These are phyloP conservation scores for Podila epicladia DNA, from an alignment of 192 early-diverging fungal genomes.

Conservation along the genomic window DNA sequence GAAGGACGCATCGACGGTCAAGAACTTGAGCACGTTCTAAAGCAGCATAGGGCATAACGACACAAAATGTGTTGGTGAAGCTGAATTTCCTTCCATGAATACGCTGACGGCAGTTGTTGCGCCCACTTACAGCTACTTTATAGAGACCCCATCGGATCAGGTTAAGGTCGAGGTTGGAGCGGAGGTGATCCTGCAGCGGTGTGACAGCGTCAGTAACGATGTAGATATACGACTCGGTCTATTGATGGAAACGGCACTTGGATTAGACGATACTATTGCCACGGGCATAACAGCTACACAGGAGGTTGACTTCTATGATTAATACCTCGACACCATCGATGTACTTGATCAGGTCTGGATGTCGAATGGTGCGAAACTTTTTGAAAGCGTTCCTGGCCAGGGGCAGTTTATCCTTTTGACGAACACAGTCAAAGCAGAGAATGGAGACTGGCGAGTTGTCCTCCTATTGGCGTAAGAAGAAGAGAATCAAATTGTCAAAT, in stretches of 20 bases:
- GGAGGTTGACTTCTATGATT: background rate
- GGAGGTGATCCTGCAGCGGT: slow-evolving; percentile 70
- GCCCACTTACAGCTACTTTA: slow-evolving; percentile 79
- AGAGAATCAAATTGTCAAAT: background rate
- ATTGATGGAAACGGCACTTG: background rate
- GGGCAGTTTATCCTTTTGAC: slow-evolving; percentile 72
- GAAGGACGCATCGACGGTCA: slow-evolving; percentile 86
- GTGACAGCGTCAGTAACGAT: slow-evolving; percentile 90
- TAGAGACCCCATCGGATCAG: slow-evolving; percentile 89
- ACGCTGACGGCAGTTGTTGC: background rate
- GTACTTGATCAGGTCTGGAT: slow-evolving; percentile 88
- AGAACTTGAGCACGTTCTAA: slow-evolving; percentile 85
- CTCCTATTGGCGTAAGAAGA: slow-evolving; percentile 52
- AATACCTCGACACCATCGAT: slow-evolving; percentile 88
- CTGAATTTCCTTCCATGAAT: background rate
- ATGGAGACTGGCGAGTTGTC: slow-evolving; percentile 76
- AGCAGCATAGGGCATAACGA: slow-evolving; percentile 3
- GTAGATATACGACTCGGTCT: slow-evolving; percentile 79
- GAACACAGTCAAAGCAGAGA: slow-evolving; percentile 83
- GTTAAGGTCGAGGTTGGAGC: slow-evolving; percentile 60
- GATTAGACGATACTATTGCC: too few relatives aligned
- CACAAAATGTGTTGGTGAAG: background rate
- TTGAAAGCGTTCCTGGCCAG: slow-evolving; percentile 92
- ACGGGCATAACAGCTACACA: background rate
- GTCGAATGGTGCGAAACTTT: slow-evolving; percentile 87